A percentile compares a stretch with the other conserved stretches of the same genome.
These are phyloP conservation scores for Massariosphaeria phaeospora DNA, from an alignment of 495 filamentous ascomycete species.

Conservation along the genomic window DNA sequence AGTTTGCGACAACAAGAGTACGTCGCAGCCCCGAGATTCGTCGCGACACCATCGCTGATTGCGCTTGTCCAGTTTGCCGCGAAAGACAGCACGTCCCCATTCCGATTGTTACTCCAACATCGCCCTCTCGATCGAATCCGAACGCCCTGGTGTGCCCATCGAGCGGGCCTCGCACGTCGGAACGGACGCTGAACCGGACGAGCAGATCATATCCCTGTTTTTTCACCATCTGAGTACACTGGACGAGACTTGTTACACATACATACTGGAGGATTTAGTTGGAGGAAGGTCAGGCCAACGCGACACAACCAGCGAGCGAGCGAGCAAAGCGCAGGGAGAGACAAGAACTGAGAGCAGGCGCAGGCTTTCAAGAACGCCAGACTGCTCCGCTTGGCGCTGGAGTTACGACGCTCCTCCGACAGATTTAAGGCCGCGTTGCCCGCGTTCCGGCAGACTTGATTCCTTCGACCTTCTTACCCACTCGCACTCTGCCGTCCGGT, in stretches of 20 bases:
- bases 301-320: not conserved
- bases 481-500: constrained; percentile 2
- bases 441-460: not conserved
- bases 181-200: not conserved
- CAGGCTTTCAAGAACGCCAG: no score
- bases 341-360: not conserved
- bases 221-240: constrained; percentile 5
- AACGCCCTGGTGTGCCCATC: not conserved
- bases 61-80: no score
- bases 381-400: no score
- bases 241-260: not conserved
- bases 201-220: not conserved
- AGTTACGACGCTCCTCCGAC: constrained; percentile 29
- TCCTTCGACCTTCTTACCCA: constrained; percentile 17
- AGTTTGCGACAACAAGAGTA: no score
- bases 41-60: no score
- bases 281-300: not conserved
- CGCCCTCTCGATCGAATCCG: not conserved
- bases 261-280: constrained; percentile 7
- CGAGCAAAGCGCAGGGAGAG: constrained; percentile 6
- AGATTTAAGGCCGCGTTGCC: constrained; percentile 31
- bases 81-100: no score
- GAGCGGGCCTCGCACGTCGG: not conserved
- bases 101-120: no score
- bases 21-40: no score